Evolutionary conservation across 169 alveolate genomes (phyloP).

Genomic region (Cryptosporidium sp.): DNA sequence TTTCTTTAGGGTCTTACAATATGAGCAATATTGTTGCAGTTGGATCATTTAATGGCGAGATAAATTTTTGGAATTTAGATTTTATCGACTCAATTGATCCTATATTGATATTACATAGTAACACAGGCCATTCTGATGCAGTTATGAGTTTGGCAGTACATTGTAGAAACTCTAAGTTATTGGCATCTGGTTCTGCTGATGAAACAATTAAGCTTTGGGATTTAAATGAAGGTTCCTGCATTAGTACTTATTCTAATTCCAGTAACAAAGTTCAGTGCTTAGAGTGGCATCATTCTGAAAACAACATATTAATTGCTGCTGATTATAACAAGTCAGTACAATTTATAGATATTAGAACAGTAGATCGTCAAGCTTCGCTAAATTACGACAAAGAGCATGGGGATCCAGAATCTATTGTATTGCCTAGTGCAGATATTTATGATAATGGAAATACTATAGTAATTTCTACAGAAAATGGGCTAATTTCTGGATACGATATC

Average conservation of each 20-base stretch:
- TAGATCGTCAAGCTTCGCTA: background rate
- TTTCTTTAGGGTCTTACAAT: slow-evolving; percentile 23
- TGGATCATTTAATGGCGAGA: slow-evolving; percentile 76
- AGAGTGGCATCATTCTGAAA: slow-evolving; percentile 77
- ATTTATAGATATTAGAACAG: slow-evolving; percentile 36
- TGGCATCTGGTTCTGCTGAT: slow-evolving; percentile 92
- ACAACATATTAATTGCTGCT: slow-evolving; percentile 61
- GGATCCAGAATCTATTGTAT: slow-evolving; percentile 54
- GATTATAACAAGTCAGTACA: slow-evolving; percentile 49
- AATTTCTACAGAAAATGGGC: slow-evolving; percentile 63
- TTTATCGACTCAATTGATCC: slow-evolving; percentile 77
- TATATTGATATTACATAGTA: slow-evolving; percentile 23
- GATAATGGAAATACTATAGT: slow-evolving; percentile 27
- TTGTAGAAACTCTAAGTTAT: slow-evolving; percentile 43
- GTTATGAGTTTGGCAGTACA: slow-evolving; percentile 74
- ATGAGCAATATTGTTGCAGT: slow-evolving; percentile 68
- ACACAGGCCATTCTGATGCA: slow-evolving; percentile 72
- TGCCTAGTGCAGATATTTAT: slow-evolving; percentile 11
- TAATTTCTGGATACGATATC: slow-evolving; percentile 37
- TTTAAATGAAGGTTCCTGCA: slow-evolving; percentile 86
- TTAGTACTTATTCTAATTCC: slow-evolving; percentile 88
- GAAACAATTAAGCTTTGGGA: slow-evolving; percentile 92
- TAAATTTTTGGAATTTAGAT: slow-evolving; percentile 78
- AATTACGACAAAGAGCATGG: slow-evolving; percentile 45
- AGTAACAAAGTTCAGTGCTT: slow-evolving; percentile 79